A percentile compares a stretch with the other conserved stretches of the same genome.
Conservation (phyloP, 2,329 filamentous ascomycete genomes). For the Clonostachys chloroleuca region DNA sequence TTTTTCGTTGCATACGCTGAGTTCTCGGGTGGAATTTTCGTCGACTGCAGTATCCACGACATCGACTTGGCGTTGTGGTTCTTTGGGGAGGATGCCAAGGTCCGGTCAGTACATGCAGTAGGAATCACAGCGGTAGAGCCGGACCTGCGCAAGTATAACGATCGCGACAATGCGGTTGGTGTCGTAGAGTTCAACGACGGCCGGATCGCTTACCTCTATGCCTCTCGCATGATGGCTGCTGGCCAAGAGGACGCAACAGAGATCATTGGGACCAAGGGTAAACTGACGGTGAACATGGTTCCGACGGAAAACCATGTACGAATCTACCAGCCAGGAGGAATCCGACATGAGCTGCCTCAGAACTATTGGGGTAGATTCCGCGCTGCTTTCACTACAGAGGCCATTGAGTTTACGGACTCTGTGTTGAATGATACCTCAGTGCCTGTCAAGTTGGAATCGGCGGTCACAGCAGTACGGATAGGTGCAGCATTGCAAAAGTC, state of each 20-base stretch:
- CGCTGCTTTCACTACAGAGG: conserved; percentile 57
- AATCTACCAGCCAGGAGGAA: conserved; percentile 39
- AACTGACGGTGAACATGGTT: conserved; percentile 55
- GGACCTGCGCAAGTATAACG: conserved; percentile 21
- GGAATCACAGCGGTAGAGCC: conserved; percentile 24
- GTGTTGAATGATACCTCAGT: conserved; percentile 51
- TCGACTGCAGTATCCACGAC: conserved; percentile 68
- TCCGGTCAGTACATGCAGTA: conserved; percentile 20
- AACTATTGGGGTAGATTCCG: conserved; percentile 61
- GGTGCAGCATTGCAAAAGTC: conserved; percentile 55
- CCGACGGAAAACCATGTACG: conserved; percentile 51
- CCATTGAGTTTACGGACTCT: conserved; percentile 56
- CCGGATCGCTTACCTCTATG: conserved; percentile 61
- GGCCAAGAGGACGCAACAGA: conserved; percentile 65
- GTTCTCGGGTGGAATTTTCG: conserved; percentile 64
- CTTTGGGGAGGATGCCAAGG: conserved; percentile 20
- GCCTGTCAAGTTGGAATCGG: conserved; percentile 51
- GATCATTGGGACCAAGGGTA: conserved; percentile 63
- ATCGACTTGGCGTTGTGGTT: conserved; percentile 38
- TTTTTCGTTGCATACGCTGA: conserved; percentile 67
- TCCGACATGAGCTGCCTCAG: conserved; percentile 53
- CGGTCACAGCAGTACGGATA: conserved; percentile 56
- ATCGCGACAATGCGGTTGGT: conserved; percentile 32
- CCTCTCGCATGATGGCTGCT: conserved; percentile 61
- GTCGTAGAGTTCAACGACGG: conserved; percentile 59